phyloP scores from a whole-genome alignment of 192 early-diverging fungal species.

The Mortierella antarctica region DNA sequence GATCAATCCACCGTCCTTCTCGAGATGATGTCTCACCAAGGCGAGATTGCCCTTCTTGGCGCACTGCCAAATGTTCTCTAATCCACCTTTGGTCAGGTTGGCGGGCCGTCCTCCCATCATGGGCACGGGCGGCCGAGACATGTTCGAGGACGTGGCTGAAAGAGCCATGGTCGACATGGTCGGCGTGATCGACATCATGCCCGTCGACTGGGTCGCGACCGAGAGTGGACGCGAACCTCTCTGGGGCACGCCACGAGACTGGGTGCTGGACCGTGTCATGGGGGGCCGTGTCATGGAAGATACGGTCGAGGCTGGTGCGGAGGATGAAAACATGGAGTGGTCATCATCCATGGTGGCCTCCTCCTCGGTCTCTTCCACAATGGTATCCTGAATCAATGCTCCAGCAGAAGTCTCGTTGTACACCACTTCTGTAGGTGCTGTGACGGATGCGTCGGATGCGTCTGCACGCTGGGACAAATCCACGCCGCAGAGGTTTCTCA shows the following conservation, averaged over 20 bases:
- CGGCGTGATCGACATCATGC: conserved; percentile 42
- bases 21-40: conserved; percentile 26
- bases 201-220: conserved; percentile 31
- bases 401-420: conserved; percentile 29
- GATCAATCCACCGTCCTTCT: conserved; percentile 30
- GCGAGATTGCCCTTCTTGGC: conserved; percentile 46
- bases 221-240: conserved; percentile 21
- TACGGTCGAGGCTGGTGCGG: neutral
- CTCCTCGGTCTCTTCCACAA: conserved; percentile 10
- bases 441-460: neutral
- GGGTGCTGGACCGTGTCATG: neutral
- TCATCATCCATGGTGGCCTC: neutral
- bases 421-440: neutral
- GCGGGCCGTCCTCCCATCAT: conserved; percentile 2
- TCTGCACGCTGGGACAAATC: neutral
- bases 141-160: conserved; percentile 33
- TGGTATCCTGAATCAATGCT: conserved; percentile 18
- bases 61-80: conserved; percentile 47
- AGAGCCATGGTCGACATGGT: conserved; percentile 48
- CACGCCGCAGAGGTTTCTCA: conserved; percentile 17
- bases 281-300: neutral
- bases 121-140: conserved; percentile 7
- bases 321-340: neutral
- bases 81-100: conserved; percentile 16
- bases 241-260: neutral